phyloP scores from a whole-genome alignment of 768 basidiomycete species.

The Leccinum incarnatum region DNA sequence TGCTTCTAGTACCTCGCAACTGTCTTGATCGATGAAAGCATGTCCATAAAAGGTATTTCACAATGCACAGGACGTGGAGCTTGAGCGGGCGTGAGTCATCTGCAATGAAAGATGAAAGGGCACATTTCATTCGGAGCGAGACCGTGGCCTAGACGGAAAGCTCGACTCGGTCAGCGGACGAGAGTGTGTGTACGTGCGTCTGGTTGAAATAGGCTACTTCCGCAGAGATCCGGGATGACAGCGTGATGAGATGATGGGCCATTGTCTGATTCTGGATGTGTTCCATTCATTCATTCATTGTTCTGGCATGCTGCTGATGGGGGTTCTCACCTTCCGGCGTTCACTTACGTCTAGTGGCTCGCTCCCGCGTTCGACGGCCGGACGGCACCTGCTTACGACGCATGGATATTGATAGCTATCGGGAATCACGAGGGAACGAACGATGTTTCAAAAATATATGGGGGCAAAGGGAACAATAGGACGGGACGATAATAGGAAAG shows the following conservation, averaged over 20 bases:
- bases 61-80: slow-evolving; percentile 31
- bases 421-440: slow-evolving; percentile 16
- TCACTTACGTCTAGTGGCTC: slow-evolving; percentile 33
- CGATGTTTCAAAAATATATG: slow-evolving; percentile 9
- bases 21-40: slow-evolving; percentile 16
- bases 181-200: neutral
- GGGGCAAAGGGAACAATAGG: slow-evolving; percentile 1
- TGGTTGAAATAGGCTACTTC: neutral
- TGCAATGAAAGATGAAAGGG: slow-evolving; percentile 12
- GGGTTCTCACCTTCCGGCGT: slow-evolving; percentile 23
- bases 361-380: slow-evolving; percentile 30
- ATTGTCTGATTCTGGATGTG: slow-evolving; percentile 9
- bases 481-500: slow-evolving; percentile 17
- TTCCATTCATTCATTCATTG: slow-evolving; percentile 28
- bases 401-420: slow-evolving; percentile 20
- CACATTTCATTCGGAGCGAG: slow-evolving; percentile 21
- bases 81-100: slow-evolving; percentile 20
- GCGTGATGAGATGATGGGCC: slow-evolving; percentile 14
- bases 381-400: slow-evolving; percentile 12
- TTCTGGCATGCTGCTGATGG: slow-evolving; percentile 23
- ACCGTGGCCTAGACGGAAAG: slow-evolving; percentile 6
- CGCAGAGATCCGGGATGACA: neutral
- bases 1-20: slow-evolving; percentile 16
- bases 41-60: slow-evolving; percentile 17
- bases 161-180: neutral